Evolutionary conservation across 768 basidiomycete genomes (phyloP).

Genomic region (Pleurotus citrinopileatus): DNA sequence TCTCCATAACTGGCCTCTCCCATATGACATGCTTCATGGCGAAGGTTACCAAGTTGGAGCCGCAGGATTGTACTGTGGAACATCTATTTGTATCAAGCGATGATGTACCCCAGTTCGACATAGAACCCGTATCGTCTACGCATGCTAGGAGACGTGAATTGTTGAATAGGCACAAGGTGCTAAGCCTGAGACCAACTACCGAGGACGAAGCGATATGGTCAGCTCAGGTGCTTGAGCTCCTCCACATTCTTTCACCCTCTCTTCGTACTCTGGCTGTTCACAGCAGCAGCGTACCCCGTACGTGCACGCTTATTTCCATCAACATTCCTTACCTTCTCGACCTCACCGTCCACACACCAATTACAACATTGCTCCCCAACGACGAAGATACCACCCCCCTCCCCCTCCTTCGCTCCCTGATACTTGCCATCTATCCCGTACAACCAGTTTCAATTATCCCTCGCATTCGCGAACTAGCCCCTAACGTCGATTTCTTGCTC

Average conservation of each 20-base stretch:
- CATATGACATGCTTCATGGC: conserved; percentile 23
- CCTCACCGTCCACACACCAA: conserved; percentile 1
- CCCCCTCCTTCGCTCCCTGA: not conserved
- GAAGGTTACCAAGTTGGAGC: conserved; percentile 15
- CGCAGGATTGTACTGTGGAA: conserved; percentile 1
- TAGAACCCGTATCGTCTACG: not conserved
- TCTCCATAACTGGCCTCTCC: conserved; percentile 22
- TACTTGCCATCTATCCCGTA: not conserved
- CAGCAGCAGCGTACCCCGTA: not conserved
- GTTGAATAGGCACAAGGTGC: not conserved
- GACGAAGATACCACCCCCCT: not conserved
- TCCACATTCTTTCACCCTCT: not conserved
- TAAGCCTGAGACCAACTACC: conserved; percentile 14
- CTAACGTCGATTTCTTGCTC: not conserved
- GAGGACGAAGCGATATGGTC: conserved; percentile 17
- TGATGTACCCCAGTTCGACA: not conserved
- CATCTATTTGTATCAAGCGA: conserved; percentile 1
- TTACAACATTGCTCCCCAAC: not conserved
- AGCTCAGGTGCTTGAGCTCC: conserved; percentile 7
- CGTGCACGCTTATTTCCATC: not conserved
- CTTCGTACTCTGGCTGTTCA: not conserved
- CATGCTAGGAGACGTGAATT: not conserved
- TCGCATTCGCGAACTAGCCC: not conserved
- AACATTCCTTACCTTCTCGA: not conserved
- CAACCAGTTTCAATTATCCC: not conserved